Conservation (phyloP, 352 stramenopile species). For the Phytophthora kernoviae region DNA sequence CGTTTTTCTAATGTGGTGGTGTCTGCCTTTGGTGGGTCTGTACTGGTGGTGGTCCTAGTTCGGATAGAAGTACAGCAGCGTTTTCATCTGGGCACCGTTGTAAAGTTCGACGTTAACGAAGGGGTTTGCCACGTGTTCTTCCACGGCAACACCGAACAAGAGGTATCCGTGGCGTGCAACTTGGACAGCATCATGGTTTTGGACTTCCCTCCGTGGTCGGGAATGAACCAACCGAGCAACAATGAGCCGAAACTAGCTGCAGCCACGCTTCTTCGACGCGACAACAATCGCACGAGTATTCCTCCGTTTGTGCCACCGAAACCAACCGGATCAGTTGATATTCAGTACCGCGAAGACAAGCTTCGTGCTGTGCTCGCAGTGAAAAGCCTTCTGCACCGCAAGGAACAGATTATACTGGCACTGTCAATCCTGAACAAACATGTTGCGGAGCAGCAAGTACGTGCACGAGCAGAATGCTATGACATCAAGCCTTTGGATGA, state of each 20-base stretch:
- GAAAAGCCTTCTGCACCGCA: slow-evolving; percentile 71
- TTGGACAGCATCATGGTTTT: slow-evolving; percentile 69
- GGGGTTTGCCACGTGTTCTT: slow-evolving; percentile 42
- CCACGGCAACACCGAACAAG: slow-evolving; percentile 15
- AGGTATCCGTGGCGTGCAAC: slow-evolving; percentile 40
- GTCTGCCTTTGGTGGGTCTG: not conserved
- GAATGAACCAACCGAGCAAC: slow-evolving; percentile 2
- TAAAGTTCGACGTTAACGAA: slow-evolving; percentile 29
- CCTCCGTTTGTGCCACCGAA: slow-evolving; percentile 3
- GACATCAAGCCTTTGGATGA: slow-evolving; percentile 32
- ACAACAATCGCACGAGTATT: slow-evolving; percentile 1
- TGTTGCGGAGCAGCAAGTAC: slow-evolving; percentile 25
- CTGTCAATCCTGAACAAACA: slow-evolving; percentile 56
- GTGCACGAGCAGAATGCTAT: slow-evolving; percentile 21
- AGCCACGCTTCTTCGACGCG: slow-evolving; percentile 34
- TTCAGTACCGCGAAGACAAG: slow-evolving; percentile 43
- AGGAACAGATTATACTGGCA: slow-evolving; percentile 63
- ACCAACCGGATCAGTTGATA: not conserved
- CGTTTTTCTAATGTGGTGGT: slow-evolving; percentile 5
- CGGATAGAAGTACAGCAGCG: slow-evolving; percentile 37
- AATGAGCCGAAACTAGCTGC: slow-evolving; percentile 15
- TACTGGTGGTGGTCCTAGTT: slow-evolving; percentile 27
- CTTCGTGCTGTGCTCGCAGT: slow-evolving; percentile 50
- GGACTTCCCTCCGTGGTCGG: slow-evolving; percentile 30
- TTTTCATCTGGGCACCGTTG: slow-evolving; percentile 46